Evolutionary conservation across 164 flowering plant species (phyloP).

Genomic region (Cinnamomum chago): DNA sequence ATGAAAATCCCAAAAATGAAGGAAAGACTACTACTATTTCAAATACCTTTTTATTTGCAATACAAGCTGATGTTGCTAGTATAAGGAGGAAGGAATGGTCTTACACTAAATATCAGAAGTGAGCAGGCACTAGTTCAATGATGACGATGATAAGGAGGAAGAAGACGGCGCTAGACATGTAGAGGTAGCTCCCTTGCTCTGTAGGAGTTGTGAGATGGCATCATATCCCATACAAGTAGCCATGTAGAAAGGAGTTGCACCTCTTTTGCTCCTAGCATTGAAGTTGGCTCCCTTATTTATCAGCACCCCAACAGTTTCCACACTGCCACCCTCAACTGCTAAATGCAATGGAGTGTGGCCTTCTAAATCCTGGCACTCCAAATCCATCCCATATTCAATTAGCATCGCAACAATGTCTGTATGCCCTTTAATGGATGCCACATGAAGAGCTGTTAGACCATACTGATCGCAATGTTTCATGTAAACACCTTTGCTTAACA

Average conservation of each 20-base stretch:
- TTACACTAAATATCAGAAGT: background rate
- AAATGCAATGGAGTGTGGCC: slow-evolving; percentile 63
- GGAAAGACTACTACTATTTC: background rate
- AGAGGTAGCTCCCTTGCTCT: slow-evolving; percentile 39
- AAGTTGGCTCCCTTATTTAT: slow-evolving; percentile 46
- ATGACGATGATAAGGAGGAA: slow-evolving; percentile 13
- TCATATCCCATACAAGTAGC: slow-evolving; percentile 45
- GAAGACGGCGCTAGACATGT: slow-evolving; percentile 12
- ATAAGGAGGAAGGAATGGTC: background rate
- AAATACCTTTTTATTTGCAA: background rate
- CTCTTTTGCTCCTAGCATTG: slow-evolving; percentile 41
- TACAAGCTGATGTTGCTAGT: background rate
- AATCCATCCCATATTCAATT: slow-evolving; percentile 32
- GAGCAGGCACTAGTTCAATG: background rate
- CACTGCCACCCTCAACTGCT: slow-evolving; percentile 59
- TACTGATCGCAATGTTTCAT: slow-evolving; percentile 42
- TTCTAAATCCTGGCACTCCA: slow-evolving; percentile 48
- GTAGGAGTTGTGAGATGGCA: slow-evolving; percentile 31
- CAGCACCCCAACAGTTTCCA: slow-evolving; percentile 41
- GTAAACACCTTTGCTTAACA: slow-evolving; percentile 31
- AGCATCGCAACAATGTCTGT: slow-evolving; percentile 38
- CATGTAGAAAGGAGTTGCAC: slow-evolving; percentile 52
- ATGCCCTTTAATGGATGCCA: slow-evolving; percentile 64
- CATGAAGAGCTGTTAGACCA: slow-evolving; percentile 57
- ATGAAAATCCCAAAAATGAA: no score